Evolutionary conservation across 1,284 basidiomycete genomes (phyloP).

Genomic region (Pterulicium gracile): DNA sequence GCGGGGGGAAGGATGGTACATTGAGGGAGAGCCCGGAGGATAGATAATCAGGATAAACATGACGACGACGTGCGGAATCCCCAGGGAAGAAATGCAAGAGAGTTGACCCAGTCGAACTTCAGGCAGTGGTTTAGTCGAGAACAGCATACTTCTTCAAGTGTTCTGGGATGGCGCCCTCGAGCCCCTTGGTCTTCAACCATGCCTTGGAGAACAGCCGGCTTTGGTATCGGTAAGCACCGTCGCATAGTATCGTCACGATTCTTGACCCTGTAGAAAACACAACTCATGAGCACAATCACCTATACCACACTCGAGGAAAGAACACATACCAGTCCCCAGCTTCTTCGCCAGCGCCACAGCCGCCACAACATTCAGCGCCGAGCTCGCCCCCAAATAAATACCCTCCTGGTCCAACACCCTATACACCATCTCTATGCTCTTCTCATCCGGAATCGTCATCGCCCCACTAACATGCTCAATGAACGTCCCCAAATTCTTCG

Average conservation of each 20-base stretch:
- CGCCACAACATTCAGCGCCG: constrained; percentile 92
- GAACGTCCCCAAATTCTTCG: constrained; percentile 87
- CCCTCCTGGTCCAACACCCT: constrained; percentile 89
- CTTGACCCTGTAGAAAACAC: constrained; percentile 50
- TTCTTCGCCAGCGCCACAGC: constrained; percentile 82
- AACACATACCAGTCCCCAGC: constrained; percentile 68
- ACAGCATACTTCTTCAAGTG: constrained; percentile 88
- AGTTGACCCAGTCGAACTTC: no score
- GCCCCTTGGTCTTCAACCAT: constrained; percentile 83
- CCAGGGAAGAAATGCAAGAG: no score
- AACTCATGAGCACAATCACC: background rate
- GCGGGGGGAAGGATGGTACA: no score
- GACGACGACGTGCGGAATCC: no score
- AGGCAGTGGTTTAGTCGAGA: constrained; percentile 48
- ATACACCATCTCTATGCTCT: constrained; percentile 92
- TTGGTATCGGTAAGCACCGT: constrained; percentile 96
- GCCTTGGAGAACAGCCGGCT: constrained; percentile 90
- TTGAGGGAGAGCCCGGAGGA: no score
- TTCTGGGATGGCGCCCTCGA: constrained; percentile 74
- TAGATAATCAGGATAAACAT: no score
- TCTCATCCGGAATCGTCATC: constrained; percentile 80
- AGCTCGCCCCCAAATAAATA: constrained; percentile 92
- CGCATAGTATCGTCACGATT: constrained; percentile 86
- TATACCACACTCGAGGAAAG: background rate
- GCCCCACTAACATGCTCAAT: constrained; percentile 75